Evolutionary conservation across 345 rosid species (phyloP).

Genomic region (Lenwebbia sp.): DNA sequence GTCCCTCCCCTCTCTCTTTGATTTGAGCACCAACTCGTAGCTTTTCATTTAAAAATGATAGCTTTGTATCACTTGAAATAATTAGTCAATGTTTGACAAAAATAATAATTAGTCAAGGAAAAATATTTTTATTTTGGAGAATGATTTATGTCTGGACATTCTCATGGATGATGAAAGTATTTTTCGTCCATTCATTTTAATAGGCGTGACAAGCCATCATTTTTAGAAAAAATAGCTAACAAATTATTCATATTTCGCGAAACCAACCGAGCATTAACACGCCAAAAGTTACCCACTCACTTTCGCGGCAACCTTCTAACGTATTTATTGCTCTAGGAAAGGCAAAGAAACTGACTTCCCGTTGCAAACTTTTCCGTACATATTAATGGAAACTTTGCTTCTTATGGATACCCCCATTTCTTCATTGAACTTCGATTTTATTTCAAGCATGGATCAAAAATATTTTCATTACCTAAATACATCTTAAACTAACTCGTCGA

Average conservation of each 20-base stretch:
- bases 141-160: background rate
- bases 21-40: too few species aligned
- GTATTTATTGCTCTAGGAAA: too few species aligned
- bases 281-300: too few species aligned
- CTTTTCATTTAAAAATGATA: accelerated
- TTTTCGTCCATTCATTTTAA: accelerated
- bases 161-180: accelerated
- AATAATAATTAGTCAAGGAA: accelerated
- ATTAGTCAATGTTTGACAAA: too few species aligned
- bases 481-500: background rate
- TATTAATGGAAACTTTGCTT: background rate
- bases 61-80: too few species aligned
- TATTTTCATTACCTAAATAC: background rate
- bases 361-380: too few species aligned
- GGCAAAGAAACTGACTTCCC: too few species aligned
- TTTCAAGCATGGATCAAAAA: background rate
- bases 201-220: accelerated
- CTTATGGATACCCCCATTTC: background rate
- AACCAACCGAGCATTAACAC: background rate
- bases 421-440: background rate
- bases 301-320: too few species aligned
- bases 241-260: accelerated
- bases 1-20: too few species aligned
- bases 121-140: background rate
- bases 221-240: background rate